Conservation (phyloP, 2,329 filamentous ascomycete species). For the Penicillium sp. region DNA sequence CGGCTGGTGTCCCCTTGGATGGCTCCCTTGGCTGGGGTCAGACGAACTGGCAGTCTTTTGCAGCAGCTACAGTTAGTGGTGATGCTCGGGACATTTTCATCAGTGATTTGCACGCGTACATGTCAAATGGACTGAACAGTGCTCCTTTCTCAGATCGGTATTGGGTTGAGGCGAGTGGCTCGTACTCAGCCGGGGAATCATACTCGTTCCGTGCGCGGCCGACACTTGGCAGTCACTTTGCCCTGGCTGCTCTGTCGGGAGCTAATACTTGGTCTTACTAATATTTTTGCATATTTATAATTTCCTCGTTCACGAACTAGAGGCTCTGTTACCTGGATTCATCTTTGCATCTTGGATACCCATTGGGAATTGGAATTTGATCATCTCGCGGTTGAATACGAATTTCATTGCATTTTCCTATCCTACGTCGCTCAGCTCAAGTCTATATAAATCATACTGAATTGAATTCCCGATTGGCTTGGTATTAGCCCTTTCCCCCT, state of each 20-base stretch:
- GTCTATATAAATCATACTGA: background rate
- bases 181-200: slow-evolving; percentile 21
- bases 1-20: slow-evolving; percentile 36
- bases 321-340: background rate
- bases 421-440: background rate
- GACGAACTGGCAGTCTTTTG: slow-evolving; percentile 40
- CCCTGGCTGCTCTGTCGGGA: slow-evolving; percentile 30
- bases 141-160: slow-evolving; percentile 40
- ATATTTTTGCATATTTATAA: background rate
- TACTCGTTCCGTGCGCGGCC: slow-evolving; percentile 31
- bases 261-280: slow-evolving; percentile 16
- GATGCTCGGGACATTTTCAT: slow-evolving; percentile 27
- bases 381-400: background rate
- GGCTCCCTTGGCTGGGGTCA: slow-evolving; percentile 35
- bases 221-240: slow-evolving; percentile 39
- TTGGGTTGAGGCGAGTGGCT: slow-evolving; percentile 25
- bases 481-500: background rate
- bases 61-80: slow-evolving; percentile 26
- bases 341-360: background rate
- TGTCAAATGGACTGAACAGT: slow-evolving; percentile 34
- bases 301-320: background rate
- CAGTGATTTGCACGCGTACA: slow-evolving; percentile 32
- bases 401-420: background rate
- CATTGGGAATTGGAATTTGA: background rate
- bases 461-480: background rate